Evolutionary conservation across 371 early-diverging fungal species (phyloP), one percentile per base, ranked within the genome.

Genomic region (Astathelohania contejeani): DNA sequence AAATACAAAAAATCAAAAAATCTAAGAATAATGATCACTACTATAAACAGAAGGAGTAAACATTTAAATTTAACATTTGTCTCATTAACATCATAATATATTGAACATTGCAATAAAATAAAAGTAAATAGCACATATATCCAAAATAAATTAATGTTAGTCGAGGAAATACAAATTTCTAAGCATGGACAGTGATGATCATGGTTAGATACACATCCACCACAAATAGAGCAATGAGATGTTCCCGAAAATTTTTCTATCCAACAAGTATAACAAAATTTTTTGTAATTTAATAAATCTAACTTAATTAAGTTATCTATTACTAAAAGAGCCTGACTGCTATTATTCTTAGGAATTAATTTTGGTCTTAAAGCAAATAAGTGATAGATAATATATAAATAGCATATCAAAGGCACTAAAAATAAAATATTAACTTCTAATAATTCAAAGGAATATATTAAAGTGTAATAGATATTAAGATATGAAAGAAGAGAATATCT

Each of bases 121-220:
- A n/a, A n/a, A n/a, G n/a, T n/a, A n/a, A n/a, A n/a, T n/a, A n/a
- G n/a, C n/a, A n/a, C n/a, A n/a, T n/a, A n/a, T n/a, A n/a, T n/a
- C n/a, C n/a, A n/a, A n/a, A n/a, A n/a, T n/a, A n/a, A n/a, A n/a
- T n/a, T n/a, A n/a, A n/a, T n/a, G n/a, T n/a, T n/a, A n/a, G n/a
- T n/a, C n/a, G n/a, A n/a, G n/a, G n/a, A n/a, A 35, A 62, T 25
- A 32, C 62, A 62, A 3, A 29, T 62, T 26, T 62, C 49, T 35
- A 62, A 32, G 20, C 45, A 62, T 7, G 47, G 62, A 39, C 62
- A 62, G 26, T 62, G 62, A 19, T 62, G 57, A 37, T 55, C 27
- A 25, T 39, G 18, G 28, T 24, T 22, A 27, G 39, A n/a, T 12
- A 62, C 22, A 46, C 62, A 62, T 23, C 32, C 43, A 18, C 50